These are phyloP conservation scores for Rhodotorula sp. DNA, from an alignment of 1,284 basidiomycete genomes.

Conservation along the genomic window DNA sequence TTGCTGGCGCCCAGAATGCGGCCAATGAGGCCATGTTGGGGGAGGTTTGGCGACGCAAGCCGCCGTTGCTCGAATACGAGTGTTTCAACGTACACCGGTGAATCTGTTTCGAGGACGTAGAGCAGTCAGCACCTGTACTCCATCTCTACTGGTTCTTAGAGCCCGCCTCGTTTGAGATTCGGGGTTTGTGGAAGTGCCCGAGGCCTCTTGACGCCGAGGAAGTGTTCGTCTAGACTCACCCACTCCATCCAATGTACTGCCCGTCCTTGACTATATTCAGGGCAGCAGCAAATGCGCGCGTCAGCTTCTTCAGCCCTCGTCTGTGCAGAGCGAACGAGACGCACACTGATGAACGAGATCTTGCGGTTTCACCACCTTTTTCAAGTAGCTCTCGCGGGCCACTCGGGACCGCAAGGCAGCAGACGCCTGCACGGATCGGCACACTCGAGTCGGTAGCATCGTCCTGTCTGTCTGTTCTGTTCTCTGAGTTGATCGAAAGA, in stretches of 20 bases:
- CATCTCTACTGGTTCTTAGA: too few species aligned
- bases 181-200: neutral
- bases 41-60: neutral
- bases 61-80: conserved; percentile 48
- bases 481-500: neutral
- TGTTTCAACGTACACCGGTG: conserved; percentile 4
- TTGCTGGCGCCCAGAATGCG: neutral
- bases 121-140: neutral
- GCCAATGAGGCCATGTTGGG: neutral
- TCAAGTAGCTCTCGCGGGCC: conserved; percentile 28
- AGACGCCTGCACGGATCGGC: conserved; percentile 9
- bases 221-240: conserved; percentile 28
- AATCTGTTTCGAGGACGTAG: neutral
- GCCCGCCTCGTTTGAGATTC: too few species aligned
- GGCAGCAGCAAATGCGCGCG: neutral
- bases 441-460: conserved; percentile 17
- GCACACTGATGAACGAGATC: conserved; percentile 49
- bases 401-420: conserved; percentile 31
- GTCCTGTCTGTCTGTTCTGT: neutral
- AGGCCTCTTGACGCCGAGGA: neutral
- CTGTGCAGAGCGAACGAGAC: neutral
- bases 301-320: too few species aligned
- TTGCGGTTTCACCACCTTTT: conserved; percentile 46
- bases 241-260: conserved; percentile 56
- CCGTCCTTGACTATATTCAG: conserved; percentile 50